Evolutionary conservation across 2,329 filamentous ascomycete species (phyloP).

Genomic region (Clarireedia paspali): DNA sequence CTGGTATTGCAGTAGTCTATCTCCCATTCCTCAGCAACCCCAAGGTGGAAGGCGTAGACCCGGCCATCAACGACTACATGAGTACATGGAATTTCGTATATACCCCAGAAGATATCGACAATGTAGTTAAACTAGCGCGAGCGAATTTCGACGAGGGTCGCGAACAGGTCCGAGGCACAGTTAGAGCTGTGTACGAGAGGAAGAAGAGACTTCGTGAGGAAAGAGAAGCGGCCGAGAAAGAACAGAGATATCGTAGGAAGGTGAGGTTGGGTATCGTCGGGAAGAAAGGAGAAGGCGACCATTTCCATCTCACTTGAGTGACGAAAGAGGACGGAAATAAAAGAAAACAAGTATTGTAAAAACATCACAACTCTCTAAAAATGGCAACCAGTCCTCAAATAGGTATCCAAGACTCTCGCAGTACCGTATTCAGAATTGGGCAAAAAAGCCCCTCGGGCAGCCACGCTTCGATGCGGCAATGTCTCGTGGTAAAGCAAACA

Average conservation of each 20-base stretch:
- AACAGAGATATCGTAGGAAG: slow-evolving; percentile 38
- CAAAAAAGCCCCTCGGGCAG: too few relatives aligned
- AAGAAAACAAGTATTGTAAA: not conserved
- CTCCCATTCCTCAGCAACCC: slow-evolving; percentile 82
- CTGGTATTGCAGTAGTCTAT: slow-evolving; percentile 84
- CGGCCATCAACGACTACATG: slow-evolving; percentile 75
- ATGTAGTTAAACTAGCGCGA: slow-evolving; percentile 70
- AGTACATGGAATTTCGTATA: slow-evolving; percentile 99
- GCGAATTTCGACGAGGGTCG: slow-evolving; percentile 83
- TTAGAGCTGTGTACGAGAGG: slow-evolving; percentile 85
- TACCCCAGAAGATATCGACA: slow-evolving; percentile 81
- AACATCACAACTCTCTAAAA: not conserved
- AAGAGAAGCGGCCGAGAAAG: slow-evolving; percentile 35
- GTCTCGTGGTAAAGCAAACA: too few relatives aligned
- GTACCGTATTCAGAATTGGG: too few relatives aligned
- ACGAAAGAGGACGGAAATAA: not conserved
- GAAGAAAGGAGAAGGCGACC: slow-evolving; percentile 52
- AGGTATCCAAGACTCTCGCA: too few relatives aligned
- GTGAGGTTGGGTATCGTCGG: slow-evolving; percentile 45
- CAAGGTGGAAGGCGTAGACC: slow-evolving; percentile 74
- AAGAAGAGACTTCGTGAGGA: slow-evolving; percentile 66
- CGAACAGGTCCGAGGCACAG: slow-evolving; percentile 67
- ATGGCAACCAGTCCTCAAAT: too few relatives aligned
- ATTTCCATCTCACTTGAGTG: slow-evolving; percentile 5
- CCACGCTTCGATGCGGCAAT: too few relatives aligned